These are phyloP conservation scores for Yarrowia osloensis DNA, from an alignment of 805 yeast species.

Conservation along the genomic window DNA sequence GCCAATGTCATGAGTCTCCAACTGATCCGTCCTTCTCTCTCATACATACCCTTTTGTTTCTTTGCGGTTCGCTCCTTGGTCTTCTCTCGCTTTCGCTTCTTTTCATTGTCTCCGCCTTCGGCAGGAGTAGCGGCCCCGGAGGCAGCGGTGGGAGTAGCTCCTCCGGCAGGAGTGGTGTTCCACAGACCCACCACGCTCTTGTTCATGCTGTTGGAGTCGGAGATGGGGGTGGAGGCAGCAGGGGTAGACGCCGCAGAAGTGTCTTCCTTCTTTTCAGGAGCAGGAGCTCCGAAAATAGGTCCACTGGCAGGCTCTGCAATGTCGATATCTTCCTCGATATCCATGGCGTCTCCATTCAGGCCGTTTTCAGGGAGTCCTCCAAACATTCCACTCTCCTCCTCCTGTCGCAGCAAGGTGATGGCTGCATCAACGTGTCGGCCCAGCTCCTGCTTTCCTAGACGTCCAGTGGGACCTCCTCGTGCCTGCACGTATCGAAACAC, in stretches of 20 bases:
- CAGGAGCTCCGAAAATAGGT: slow-evolving; percentile 21
- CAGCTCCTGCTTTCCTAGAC: slow-evolving; percentile 24
- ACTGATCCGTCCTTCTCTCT: not conserved
- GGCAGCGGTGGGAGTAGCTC: not conserved
- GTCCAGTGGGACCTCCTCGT: slow-evolving; percentile 24
- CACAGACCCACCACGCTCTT: slow-evolving; percentile 74
- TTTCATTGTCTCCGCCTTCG: slow-evolving; percentile 21
- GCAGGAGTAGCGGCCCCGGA: slow-evolving; percentile 31
- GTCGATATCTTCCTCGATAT: slow-evolving; percentile 17
- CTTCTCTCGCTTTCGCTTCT: slow-evolving; percentile 32
- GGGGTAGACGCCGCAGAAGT: slow-evolving; percentile 12
- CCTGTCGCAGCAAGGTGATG: slow-evolving; percentile 7
- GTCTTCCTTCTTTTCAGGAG: not conserved
- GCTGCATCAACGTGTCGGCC: slow-evolving; percentile 21
- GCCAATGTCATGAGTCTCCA: not conserved
- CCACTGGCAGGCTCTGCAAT: not conserved
- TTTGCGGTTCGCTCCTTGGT: slow-evolving; percentile 31
- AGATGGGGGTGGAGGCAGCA: slow-evolving; percentile 5
- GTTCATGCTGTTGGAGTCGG: slow-evolving; percentile 50
- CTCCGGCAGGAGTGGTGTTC: slow-evolving; percentile 44
- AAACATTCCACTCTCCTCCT: slow-evolving; percentile 20
- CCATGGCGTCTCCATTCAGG: slow-evolving; percentile 18
- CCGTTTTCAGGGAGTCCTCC: slow-evolving; percentile 25
- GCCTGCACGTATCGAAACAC: slow-evolving; percentile 23
- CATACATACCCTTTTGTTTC: slow-evolving; percentile 33